Evolutionary conservation across 306 rosid species (phyloP).

Genomic region (Trichosanthes cucumerina): DNA sequence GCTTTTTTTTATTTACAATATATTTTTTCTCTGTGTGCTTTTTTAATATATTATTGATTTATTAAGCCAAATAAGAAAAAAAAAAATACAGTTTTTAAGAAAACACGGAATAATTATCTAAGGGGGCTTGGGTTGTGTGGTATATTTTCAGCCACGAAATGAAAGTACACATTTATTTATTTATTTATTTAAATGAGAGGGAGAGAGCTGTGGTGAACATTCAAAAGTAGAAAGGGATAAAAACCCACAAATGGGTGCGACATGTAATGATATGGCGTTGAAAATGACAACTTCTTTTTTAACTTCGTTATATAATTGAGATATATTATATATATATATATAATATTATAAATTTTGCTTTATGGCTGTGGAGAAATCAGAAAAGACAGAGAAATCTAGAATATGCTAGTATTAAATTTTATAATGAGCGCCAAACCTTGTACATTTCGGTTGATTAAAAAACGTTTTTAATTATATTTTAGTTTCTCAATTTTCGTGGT

Average conservation of each 20-base stretch:
- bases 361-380: not conserved
- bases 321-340: not conserved
- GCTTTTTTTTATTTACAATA: no score
- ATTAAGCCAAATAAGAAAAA: not conserved
- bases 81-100: not conserved
- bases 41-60: not conserved
- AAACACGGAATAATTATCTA: not conserved
- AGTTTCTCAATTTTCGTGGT: not conserved
- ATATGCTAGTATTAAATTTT: not conserved
- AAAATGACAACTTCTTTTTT: not conserved
- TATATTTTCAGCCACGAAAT: not conserved
- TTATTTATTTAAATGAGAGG: not conserved
- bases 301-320: no score
- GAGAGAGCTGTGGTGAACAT: not conserved
- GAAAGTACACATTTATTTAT: not conserved
- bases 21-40: no score
- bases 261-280: not conserved
- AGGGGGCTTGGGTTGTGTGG: not conserved
- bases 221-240: not conserved
- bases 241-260: not conserved
- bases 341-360: not conserved
- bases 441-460: not conserved
- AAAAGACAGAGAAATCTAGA: not conserved
- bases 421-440: not conserved
- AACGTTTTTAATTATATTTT: not conserved